phyloP scores from a whole-genome alignment of 805 yeast genomes.

The Zygosaccharomyces siamensis region DNA sequence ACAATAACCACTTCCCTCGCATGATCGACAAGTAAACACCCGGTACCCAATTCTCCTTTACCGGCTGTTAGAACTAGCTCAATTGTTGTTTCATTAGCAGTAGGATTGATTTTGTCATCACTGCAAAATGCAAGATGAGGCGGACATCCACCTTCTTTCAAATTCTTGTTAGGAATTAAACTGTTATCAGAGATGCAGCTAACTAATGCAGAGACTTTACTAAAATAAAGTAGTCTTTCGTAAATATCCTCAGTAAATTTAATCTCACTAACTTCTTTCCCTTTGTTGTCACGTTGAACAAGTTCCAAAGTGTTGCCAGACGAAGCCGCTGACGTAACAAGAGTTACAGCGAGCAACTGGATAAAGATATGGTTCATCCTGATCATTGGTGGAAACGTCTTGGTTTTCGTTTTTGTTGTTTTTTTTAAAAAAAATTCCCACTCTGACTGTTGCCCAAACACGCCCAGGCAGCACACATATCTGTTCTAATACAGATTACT shows the following conservation, averaged over 20 bases:
- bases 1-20: constrained; percentile 41
- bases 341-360: background rate
- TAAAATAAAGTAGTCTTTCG: constrained; percentile 31
- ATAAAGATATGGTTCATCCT: background rate
- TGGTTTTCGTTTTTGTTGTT: too few relatives aligned
- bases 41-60: constrained; percentile 48
- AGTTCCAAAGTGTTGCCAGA: background rate
- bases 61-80: constrained; percentile 40
- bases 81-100: constrained; percentile 33
- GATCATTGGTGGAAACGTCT: background rate
- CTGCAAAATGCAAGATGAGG: constrained; percentile 30
- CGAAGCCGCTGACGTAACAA: background rate
- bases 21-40: constrained; percentile 50
- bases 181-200: constrained; percentile 33
- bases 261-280: background rate
- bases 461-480: background rate
- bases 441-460: background rate
- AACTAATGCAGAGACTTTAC: constrained; percentile 34
- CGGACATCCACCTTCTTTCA: constrained; percentile 35
- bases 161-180: constrained; percentile 23
- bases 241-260: constrained; percentile 14
- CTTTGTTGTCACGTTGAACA: background rate
- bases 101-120: constrained; percentile 24
- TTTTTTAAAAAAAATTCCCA: background rate
- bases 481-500: background rate